Evolutionary conservation across 2,329 filamentous ascomycete species (phyloP).

Genomic region (Trichophyton equinum): DNA sequence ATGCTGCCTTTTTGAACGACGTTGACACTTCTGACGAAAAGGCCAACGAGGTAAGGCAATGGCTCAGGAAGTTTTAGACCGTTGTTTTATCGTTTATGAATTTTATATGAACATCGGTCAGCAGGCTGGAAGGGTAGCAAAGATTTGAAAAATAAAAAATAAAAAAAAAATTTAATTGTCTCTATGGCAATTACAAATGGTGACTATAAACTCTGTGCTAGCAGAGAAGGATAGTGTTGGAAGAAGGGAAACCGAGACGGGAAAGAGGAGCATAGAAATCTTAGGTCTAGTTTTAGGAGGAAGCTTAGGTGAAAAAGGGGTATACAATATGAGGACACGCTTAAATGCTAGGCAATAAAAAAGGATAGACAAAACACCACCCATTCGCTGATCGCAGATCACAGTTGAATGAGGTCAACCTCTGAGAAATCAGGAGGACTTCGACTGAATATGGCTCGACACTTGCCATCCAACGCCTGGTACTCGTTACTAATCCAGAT

Average conservation of each 20-base stretch:
- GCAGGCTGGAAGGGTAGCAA: neutral
- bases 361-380: neutral
- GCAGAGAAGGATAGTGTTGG: neutral
- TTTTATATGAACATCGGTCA: too few species aligned
- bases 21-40: constrained; percentile 19
- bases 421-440: constrained; percentile 85
- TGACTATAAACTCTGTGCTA: neutral
- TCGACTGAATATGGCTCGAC: constrained; percentile 67
- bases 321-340: neutral
- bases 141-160: too few species aligned
- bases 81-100: too few species aligned
- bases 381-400: constrained; percentile 2
- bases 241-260: neutral
- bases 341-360: neutral
- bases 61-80: constrained; percentile 24
- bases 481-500: constrained; percentile 95
- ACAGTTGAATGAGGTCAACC: constrained; percentile 73
- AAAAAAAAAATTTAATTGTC: too few species aligned
- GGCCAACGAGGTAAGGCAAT: constrained; percentile 22
- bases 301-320: neutral
- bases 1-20: constrained; percentile 30
- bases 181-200: neutral
- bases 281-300: constrained; percentile 1
- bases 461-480: constrained; percentile 72
- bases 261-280: neutral